Conservation (phyloP, 2,329 filamentous ascomycete species). For the Gremmenia infestans region DNA sequence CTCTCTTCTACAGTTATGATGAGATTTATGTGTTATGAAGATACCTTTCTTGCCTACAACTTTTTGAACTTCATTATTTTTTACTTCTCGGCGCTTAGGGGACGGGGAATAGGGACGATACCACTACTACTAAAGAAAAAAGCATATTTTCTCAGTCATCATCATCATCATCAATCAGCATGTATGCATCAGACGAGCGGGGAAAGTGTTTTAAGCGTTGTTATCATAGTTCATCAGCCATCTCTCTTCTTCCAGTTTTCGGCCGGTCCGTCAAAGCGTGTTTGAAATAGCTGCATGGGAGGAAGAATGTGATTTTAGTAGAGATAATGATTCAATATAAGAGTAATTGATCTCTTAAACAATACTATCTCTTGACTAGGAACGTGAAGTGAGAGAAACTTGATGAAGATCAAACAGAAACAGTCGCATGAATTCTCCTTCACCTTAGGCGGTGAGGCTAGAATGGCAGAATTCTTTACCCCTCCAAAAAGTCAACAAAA, state of each 20-base stretch:
- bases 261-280: conserved; percentile 16
- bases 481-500: not conserved
- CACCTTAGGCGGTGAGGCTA: not conserved
- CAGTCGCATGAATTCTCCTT: not conserved
- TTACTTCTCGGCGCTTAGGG: conserved; percentile 14
- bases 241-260: conserved; percentile 5
- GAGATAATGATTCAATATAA: conserved; percentile 18
- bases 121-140: conserved; percentile 25
- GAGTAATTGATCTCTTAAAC: not conserved
- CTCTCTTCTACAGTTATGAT: conserved; percentile 3
- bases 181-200: conserved; percentile 11
- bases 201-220: conserved; percentile 4
- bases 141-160: conserved; percentile 16
- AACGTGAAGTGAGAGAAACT: not conserved
- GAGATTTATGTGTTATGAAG: conserved; percentile 20
- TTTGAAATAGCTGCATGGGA: conserved; percentile 4
- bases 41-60: conserved; percentile 17
- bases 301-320: conserved; percentile 13
- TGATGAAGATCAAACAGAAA: not conserved
- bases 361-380: not conserved
- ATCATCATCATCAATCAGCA: conserved; percentile 13
- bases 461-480: not conserved
- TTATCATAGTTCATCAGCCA: not conserved
- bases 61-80: conserved; percentile 9
- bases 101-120: conserved; percentile 20